Base-by-base conservation (phyloP, 2,329 filamentous ascomycete species). In the Cytospora paraplurivora region DNA sequence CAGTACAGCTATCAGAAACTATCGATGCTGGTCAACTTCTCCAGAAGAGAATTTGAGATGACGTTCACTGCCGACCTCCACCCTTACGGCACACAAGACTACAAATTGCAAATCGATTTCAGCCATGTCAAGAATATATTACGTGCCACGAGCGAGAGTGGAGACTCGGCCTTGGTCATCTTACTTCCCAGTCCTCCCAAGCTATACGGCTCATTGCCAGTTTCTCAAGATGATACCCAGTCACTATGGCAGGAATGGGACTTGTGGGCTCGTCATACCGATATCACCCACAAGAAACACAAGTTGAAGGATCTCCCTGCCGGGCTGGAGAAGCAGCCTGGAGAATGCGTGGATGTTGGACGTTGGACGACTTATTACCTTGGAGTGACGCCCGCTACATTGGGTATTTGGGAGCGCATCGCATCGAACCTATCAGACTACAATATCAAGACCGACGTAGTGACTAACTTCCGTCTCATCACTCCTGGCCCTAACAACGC, bases 351-450 rank as follows among this genome's bases (percentile, higher is more conserved):
- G 21, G 79, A 86, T 63, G 76, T 86, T 51, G 85, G 84, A 19
- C 80, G 81, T 53, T 88, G 85, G 83, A 85, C 80, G 11, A 81
- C 81, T 0, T 82, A 86, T 62, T 76, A 79, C 55, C 70, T 87
- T n/a, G 69, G 76, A 0, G 70, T 87, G 5, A 62, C 72, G 2
- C 68, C 68, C 1, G 63, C 72, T 1, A 67, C 71, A 7, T 67
- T 73, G 1, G 66, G 70, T 0, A 65, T 69, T 3, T 82, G 83
- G 69, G 67, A 72, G 1, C 68, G 75, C 0, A 76, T 90, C 21
- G 76, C 80, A 4, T 72, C 77, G 10, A 84, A 84, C 1, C 78
- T 97, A 0, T 77, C 79, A 12, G 90, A 96, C 67, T 90, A 90
- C 76, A 96, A 96, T 64, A 81, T 97, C 56, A 71, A 76, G 0